phyloP scores from a whole-genome alignment of 768 basidiomycete species.

The Tulasnella sp. region DNA sequence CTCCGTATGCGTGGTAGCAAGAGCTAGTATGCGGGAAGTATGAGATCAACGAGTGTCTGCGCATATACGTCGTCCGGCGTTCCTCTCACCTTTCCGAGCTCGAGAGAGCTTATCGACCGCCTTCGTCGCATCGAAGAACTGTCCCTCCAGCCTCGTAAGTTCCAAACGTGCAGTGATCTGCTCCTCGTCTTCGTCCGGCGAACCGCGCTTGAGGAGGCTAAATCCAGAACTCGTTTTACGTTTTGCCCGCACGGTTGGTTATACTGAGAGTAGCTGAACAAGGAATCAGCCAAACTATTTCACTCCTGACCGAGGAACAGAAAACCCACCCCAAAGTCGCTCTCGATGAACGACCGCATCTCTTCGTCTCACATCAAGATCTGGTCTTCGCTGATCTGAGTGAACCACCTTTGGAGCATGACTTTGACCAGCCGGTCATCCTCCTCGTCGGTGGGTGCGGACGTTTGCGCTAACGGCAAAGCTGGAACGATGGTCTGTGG shows the following conservation, averaged over 20 bases:
- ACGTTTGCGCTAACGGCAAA: slow-evolving; percentile 91
- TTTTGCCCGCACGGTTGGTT: slow-evolving; percentile 70
- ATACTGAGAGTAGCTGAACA: too few relatives aligned
- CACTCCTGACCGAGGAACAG: too few relatives aligned
- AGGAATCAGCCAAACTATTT: too few relatives aligned
- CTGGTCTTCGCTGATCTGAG: slow-evolving; percentile 86
- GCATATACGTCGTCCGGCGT: background rate
- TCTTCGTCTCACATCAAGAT: slow-evolving; percentile 89
- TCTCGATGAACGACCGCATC: slow-evolving; percentile 90
- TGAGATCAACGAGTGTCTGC: slow-evolving; percentile 15
- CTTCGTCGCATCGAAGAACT: slow-evolving; percentile 92
- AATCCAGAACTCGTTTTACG: slow-evolving; percentile 69
- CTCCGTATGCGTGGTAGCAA: slow-evolving; percentile 75
- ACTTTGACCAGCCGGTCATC: slow-evolving; percentile 91
- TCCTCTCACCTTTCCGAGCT: slow-evolving; percentile 62
- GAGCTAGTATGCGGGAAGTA: slow-evolving; percentile 48
- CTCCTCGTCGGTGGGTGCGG: slow-evolving; percentile 95
- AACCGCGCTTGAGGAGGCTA: slow-evolving; percentile 66
- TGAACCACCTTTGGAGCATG: slow-evolving; percentile 92
- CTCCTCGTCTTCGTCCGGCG: slow-evolving; percentile 93
- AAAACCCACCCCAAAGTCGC: slow-evolving; percentile 82
- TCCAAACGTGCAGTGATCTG: slow-evolving; percentile 86
- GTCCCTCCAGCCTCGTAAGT: slow-evolving; percentile 83
- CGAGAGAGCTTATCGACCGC: slow-evolving; percentile 82
- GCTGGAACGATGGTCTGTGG: slow-evolving; percentile 97